phyloP scores from a whole-genome alignment of 139 green algal genomes.

The Chlamydomonas sp. region DNA sequence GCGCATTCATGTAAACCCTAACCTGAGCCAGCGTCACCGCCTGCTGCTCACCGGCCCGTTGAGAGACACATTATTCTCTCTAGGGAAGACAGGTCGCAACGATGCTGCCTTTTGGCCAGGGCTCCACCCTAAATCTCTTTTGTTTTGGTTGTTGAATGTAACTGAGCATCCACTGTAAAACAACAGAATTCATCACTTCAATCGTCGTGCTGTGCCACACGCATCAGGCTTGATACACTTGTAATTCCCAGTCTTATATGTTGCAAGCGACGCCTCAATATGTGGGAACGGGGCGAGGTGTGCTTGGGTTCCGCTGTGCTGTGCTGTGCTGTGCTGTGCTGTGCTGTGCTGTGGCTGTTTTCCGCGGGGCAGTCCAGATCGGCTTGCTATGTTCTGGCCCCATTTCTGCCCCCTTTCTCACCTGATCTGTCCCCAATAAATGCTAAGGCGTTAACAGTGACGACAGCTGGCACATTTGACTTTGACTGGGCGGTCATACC shows the following conservation, averaged over 20 bases:
- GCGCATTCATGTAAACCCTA: background rate
- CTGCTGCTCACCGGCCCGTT: background rate
- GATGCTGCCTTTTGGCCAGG: no score
- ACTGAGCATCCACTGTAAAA: background rate
- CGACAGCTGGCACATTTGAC: no score
- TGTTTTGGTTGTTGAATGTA: background rate
- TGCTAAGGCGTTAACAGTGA: no score
- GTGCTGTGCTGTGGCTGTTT: no score
- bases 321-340: background rate
- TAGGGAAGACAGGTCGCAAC: no score
- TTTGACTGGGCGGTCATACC: no score
- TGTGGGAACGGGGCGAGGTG: background rate
- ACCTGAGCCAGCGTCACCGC: background rate
- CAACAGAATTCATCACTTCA: no score
- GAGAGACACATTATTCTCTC: background rate
- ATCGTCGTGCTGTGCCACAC: background rate
- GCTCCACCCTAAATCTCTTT: no score
- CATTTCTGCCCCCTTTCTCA: no score
- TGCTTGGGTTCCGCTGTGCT: background rate
- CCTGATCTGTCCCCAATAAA: no score
- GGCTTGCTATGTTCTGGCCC: no score
- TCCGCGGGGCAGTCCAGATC: no score
- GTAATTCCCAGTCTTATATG: background rate
- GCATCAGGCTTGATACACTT: slow-evolving; percentile 2
- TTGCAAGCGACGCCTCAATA: background rate